These are phyloP conservation scores for Leishmania turanica DNA, from an alignment of 208 protist genomes.

Conservation along the genomic window DNA sequence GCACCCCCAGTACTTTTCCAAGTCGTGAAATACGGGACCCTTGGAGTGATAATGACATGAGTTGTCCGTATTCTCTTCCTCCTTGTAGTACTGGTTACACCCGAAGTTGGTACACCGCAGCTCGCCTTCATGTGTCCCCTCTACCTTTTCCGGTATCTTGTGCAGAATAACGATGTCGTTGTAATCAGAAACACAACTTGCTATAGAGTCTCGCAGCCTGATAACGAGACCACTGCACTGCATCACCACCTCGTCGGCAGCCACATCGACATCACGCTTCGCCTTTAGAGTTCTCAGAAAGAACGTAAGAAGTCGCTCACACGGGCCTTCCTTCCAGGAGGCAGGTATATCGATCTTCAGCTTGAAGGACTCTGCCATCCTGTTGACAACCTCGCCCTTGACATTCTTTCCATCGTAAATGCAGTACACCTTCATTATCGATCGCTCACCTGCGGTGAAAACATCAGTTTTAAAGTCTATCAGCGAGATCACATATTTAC, in stretches of 20 bases:
- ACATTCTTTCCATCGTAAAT: slow-evolving; percentile 70
- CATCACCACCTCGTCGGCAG: slow-evolving; percentile 42
- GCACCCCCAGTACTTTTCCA: slow-evolving; percentile 87
- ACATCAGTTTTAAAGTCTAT: too few relatives aligned
- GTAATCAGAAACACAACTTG: slow-evolving; percentile 61
- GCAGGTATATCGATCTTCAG: slow-evolving; percentile 51
- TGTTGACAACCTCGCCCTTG: slow-evolving; percentile 29
- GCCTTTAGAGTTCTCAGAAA: slow-evolving; percentile 45
- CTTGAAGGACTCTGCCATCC: slow-evolving; percentile 50
- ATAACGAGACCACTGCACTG: slow-evolving; percentile 61
- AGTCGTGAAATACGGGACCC: slow-evolving; percentile 83
- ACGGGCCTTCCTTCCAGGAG: slow-evolving; percentile 35
- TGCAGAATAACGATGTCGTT: slow-evolving; percentile 76
- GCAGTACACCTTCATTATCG: slow-evolving; percentile 76
- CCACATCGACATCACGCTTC: slow-evolving; percentile 37
- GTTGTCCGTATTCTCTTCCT: slow-evolving; percentile 69
- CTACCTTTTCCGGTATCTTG: slow-evolving; percentile 23
- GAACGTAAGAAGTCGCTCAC: slow-evolving; percentile 36
- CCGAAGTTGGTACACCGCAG: slow-evolving; percentile 82
- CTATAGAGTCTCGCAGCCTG: slow-evolving; percentile 42
- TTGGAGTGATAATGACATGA: slow-evolving; percentile 71
- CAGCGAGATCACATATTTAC: background rate
- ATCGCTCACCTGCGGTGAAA: background rate
- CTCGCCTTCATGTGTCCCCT: slow-evolving; percentile 36
- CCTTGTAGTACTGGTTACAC: slow-evolving; percentile 69